Evolutionary conservation across 768 basidiomycete genomes (phyloP).

Genomic region (Suillus lakei): DNA sequence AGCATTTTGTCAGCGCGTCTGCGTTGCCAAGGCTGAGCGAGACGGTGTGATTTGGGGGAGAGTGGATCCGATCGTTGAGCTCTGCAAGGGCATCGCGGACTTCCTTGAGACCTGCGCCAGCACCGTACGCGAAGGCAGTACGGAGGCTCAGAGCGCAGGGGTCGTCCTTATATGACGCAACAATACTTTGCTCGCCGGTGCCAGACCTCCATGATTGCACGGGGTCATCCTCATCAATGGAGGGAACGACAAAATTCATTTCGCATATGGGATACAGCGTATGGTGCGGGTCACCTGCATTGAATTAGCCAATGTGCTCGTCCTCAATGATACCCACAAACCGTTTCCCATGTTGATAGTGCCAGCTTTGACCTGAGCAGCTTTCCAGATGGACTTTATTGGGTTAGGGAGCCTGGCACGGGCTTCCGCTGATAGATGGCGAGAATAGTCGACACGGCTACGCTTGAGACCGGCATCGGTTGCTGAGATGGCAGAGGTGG

Average conservation of each 20-base stretch:
- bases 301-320: background rate
- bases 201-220: conserved; percentile 36
- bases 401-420: conserved; percentile 38
- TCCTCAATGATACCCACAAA: conserved; percentile 11
- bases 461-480: conserved; percentile 24
- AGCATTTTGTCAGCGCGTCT: conserved; percentile 47
- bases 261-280: conserved; percentile 37
- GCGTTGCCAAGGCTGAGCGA: conserved; percentile 46
- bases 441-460: conserved; percentile 34
- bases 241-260: conserved; percentile 40
- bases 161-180: conserved; percentile 35
- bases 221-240: conserved; percentile 31
- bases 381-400: conserved; percentile 43
- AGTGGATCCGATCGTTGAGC: conserved; percentile 41
- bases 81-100: conserved; percentile 39
- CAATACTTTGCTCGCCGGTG: conserved; percentile 29
- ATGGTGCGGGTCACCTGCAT: conserved; percentile 39
- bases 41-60: conserved; percentile 35
- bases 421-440: conserved; percentile 41
- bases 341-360: conserved; percentile 45
- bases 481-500: conserved; percentile 15
- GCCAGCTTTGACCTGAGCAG: conserved; percentile 36
- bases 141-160: conserved; percentile 34
- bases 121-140: conserved; percentile 45
- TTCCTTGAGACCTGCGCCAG: conserved; percentile 38